Percentiles rank a stretch among this genome's conserved stretches.
phyloP scores from a whole-genome alignment of 169 alveolate species.

The Plasmodium vinckei region DNA sequence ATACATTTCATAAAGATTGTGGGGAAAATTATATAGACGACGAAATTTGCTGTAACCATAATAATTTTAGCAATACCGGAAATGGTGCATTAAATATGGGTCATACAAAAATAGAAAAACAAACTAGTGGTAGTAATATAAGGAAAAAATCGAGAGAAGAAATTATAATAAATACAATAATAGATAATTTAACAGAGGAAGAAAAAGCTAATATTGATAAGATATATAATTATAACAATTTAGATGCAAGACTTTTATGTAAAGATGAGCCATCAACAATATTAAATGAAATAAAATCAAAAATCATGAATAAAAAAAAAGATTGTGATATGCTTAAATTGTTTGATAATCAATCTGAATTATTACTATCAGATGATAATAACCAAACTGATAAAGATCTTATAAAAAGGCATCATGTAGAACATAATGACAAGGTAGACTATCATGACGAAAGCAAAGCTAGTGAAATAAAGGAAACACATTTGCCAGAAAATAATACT shows the following conservation, averaged over 20 bases:
- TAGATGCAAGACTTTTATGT: slow-evolving; percentile 44
- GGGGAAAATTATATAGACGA: neutral
- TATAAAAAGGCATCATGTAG: neutral
- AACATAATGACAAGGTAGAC: neutral
- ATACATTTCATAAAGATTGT: slow-evolving; percentile 20
- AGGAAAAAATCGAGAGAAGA: slow-evolving; percentile 26
- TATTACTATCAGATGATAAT: neutral
- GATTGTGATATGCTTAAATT: slow-evolving; percentile 16
- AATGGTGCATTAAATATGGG: neutral
- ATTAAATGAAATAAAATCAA: slow-evolving; percentile 50
- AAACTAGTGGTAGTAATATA: no score
- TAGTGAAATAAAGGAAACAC: neutral
- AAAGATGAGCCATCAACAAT: slow-evolving; percentile 51
- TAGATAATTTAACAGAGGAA: slow-evolving; percentile 27
- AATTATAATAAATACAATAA: slow-evolving; percentile 32
- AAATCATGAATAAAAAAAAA: slow-evolving; percentile 20
- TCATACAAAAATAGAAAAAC: neutral
- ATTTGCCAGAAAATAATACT: no score
- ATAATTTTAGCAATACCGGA: neutral
- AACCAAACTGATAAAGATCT: neutral
- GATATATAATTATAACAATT: slow-evolving; percentile 29
- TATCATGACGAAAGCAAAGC: neutral
- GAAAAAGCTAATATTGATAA: slow-evolving; percentile 28
- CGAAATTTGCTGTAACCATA: neutral
- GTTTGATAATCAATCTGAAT: neutral